phyloP scores from a whole-genome alignment of 768 basidiomycete genomes.

The Mycena capillaripes region DNA sequence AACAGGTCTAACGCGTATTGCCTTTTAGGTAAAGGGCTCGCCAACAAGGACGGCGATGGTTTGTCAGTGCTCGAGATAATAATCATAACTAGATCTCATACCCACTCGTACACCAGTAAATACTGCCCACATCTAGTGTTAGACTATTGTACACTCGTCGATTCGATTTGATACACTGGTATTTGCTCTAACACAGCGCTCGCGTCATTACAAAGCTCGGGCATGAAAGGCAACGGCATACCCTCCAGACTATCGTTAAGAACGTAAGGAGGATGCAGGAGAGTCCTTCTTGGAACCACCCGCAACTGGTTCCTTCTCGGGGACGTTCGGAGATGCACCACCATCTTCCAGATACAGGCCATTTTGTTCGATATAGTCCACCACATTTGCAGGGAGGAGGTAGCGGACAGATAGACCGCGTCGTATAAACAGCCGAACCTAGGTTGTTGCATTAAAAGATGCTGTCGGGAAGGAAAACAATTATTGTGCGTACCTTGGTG shows the following conservation, averaged over 20 bases:
- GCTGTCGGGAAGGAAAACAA: neutral
- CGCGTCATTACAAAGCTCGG: slow-evolving; percentile 16
- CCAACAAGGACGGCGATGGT: neutral
- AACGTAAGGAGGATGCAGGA: slow-evolving; percentile 36
- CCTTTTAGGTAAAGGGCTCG: slow-evolving; percentile 15
- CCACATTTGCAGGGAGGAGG: slow-evolving; percentile 90
- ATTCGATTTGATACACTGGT: slow-evolving; percentile 26
- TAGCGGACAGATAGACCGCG: slow-evolving; percentile 90
- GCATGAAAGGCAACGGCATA: slow-evolving; percentile 31
- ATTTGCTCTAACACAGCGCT: slow-evolving; percentile 17
- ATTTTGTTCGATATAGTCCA: slow-evolving; percentile 94
- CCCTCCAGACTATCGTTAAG: slow-evolving; percentile 27
- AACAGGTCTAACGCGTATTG: slow-evolving; percentile 1
- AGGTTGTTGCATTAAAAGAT: neutral
- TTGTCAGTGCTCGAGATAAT: slow-evolving; percentile 31
- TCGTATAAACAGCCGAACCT: slow-evolving; percentile 81
- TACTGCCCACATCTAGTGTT: slow-evolving; percentile 36
- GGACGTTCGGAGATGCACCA: slow-evolving; percentile 38
- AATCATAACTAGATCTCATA: slow-evolving; percentile 38
- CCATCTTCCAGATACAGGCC: slow-evolving; percentile 80
- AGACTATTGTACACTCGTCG: slow-evolving; percentile 31
- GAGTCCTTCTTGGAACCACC: slow-evolving; percentile 48
- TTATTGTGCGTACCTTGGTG: slow-evolving; percentile 82
- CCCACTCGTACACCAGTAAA: slow-evolving; percentile 38
- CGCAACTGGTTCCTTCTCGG: slow-evolving; percentile 44